Base-by-base conservation (phyloP, 176 grass and related monocot species). In the Typha latifolia region DNA sequence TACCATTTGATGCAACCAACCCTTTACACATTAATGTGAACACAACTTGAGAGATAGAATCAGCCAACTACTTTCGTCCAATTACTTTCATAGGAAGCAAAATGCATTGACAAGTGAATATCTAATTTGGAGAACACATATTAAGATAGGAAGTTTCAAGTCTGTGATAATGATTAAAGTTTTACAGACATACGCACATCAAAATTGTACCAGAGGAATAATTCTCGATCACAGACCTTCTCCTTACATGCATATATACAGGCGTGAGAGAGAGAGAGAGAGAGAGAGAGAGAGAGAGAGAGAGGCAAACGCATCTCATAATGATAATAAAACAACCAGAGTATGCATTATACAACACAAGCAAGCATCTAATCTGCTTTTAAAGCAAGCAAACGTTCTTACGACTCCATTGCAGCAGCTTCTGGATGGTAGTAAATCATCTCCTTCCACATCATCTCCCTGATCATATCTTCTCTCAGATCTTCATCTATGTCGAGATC, bases 401-500 rank as follows among this genome's bases (percentile, higher is more conserved):
- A 82, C 1, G 66, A 69, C 32, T 50, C 62, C 37, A 64, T 48
- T 14, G 49, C 68, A 49, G 68, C 52, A 51, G 74, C 47, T 62
- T 83, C 80, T 1, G 80, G 74, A 19, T 83, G 80, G n/a, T 83
- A 73, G 24, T 77, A 77, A 69, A 73, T 22, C 74, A 83, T 83
- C 62, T 83, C 80, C 15, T 52, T 53, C 80, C 80, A 83, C 52
- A 83, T 83, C 74, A 72, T 83, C 68, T 83, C 80, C 51, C 80
- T 51, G 66, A 83, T 77, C 37, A 77, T 51, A 12, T 83, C 74
- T 12, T 72, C 80, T 61, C 69, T 69, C 49, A 83, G 69, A 69
- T 82, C 74, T 61, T 82, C 80, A 43, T 83, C 80, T 15, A 77
- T 83, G 69, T 72, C 63, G 12, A 73, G 49, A 73, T 83, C 80